Conservation (phyloP, 192 early-diverging fungal genomes). For the Umbelopsis vinacea region DNA sequence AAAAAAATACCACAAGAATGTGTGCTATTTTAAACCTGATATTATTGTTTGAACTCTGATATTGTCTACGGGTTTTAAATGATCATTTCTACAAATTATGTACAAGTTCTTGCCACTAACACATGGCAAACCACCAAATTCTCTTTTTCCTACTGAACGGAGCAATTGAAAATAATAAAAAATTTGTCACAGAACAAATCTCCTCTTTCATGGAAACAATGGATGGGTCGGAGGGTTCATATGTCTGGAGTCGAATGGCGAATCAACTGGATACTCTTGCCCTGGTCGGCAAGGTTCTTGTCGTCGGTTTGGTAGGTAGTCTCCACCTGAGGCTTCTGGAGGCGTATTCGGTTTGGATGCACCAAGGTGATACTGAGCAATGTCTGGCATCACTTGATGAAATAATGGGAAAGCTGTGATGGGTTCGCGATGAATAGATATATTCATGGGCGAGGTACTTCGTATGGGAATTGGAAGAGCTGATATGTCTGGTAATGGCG, state of each 20-base stretch:
- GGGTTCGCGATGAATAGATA: constrained; percentile 9
- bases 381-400: constrained; percentile 16
- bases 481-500: not conserved
- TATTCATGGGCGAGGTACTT: not conserved
- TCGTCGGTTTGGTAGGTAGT: not conserved
- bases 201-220: constrained; percentile 1
- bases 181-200: too few relatives aligned
- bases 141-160: too few relatives aligned
- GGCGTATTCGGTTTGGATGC: not conserved
- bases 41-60: too few relatives aligned
- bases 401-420: not conserved
- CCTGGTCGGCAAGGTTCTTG: not conserved
- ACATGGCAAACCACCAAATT: too few relatives aligned
- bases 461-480: not conserved
- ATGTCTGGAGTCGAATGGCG: not conserved
- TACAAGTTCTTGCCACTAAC: too few relatives aligned
- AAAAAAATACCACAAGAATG: too few relatives aligned
- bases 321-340: not conserved
- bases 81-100: too few relatives aligned
- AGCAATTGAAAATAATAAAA: not conserved
- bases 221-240: not conserved
- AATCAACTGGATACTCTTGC: not conserved
- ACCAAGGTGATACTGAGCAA: constrained; percentile 18
- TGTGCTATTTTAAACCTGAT: too few relatives aligned
- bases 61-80: too few relatives aligned